Conservation (phyloP, 768 basidiomycete genomes). For the Tricholoma hemisulphureum region DNA sequence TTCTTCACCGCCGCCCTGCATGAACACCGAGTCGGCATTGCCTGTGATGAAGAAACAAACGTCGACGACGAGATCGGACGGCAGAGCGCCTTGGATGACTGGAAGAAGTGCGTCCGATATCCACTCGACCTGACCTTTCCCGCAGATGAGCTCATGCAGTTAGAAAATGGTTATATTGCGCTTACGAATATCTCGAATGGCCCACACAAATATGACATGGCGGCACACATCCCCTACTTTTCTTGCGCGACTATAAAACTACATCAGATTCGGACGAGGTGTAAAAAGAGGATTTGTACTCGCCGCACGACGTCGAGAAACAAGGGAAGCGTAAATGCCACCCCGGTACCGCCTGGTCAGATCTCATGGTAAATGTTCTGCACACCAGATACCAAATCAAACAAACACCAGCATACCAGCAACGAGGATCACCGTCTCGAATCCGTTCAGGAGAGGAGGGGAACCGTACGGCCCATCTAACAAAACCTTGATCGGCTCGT, state of each 20-base stretch:
- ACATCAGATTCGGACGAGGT: background rate
- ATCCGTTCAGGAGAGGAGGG: conserved; percentile 34
- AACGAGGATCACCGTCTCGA: conserved; percentile 39
- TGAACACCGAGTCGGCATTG: conserved; percentile 15
- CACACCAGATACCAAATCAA: too few species aligned
- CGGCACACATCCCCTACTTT: conserved; percentile 24
- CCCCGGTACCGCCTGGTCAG: conserved; percentile 45
- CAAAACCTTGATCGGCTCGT: conserved; percentile 38
- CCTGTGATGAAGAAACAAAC: conserved; percentile 44
- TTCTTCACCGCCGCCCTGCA: conserved; percentile 16
- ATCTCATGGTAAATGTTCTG: background rate
- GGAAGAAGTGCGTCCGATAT: conserved; percentile 38
- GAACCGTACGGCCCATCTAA: conserved; percentile 53
- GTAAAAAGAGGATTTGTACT: background rate
- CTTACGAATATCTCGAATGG: conserved; percentile 40
- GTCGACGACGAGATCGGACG: conserved; percentile 31
- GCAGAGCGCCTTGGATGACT: conserved; percentile 29
- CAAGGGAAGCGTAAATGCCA: conserved; percentile 46
- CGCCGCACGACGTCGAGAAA: conserved; percentile 44
- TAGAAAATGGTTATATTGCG: background rate
- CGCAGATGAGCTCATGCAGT: background rate
- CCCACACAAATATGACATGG: conserved; percentile 43
- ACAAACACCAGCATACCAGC: too few species aligned
- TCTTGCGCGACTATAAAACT: conserved; percentile 25
- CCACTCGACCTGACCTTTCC: conserved; percentile 42